A percentile compares a stretch with the other conserved stretches of the same genome.
Conservation (phyloP, 179 eudicot genomes). For the Spinacia oleracea region DNA sequence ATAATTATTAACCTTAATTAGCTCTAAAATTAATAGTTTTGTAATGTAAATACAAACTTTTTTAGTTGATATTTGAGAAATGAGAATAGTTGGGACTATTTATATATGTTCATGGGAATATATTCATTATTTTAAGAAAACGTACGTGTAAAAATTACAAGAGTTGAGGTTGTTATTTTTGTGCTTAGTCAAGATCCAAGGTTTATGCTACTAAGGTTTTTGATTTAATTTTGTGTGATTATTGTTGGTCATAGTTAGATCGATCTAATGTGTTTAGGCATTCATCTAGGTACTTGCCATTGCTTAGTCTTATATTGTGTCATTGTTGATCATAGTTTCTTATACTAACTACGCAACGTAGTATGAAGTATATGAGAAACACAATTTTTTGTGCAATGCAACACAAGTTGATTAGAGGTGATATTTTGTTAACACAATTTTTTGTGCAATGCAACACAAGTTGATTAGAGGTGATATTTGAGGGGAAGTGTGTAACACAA, state of each 20-base stretch:
- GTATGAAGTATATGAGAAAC: no score
- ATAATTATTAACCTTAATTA: no score
- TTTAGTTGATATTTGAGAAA: background rate
- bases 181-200: conserved; percentile 21
- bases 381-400: no score
- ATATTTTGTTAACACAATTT: no score
- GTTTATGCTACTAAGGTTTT: background rate
- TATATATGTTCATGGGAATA: conserved; percentile 4
- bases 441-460: no score
- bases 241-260: background rate
- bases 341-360: no score
- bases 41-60: no score
- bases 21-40: background rate
- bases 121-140: background rate
- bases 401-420: no score
- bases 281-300: background rate
- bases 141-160: background rate
- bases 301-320: background rate
- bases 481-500: no score
- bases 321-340: no score
- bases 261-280: background rate
- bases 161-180: background rate
- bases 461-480: no score
- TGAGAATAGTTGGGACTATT: background rate
- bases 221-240: background rate